Percentiles rank a stretch among this genome's conserved stretches.
phyloP scores from a whole-genome alignment of 2,329 filamentous ascomycete species.

The Penicillium glabrum region DNA sequence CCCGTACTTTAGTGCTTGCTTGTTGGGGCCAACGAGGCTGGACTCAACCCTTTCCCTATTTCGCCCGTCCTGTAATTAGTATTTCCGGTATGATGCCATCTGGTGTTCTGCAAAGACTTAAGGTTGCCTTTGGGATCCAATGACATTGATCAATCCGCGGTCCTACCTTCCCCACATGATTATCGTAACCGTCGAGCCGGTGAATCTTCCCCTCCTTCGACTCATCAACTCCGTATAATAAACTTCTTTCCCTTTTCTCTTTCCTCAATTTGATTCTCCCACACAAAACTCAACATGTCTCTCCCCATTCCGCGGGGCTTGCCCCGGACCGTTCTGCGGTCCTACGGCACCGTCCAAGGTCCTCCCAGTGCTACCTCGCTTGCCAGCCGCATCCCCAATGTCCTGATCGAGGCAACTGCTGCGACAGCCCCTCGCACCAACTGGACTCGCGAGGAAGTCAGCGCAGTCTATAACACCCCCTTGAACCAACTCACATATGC shows the following conservation, averaged over 20 bases:
- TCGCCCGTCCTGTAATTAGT: background rate
- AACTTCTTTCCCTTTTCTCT: background rate
- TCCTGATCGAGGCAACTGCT: conserved; percentile 36
- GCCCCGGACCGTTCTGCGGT: conserved; percentile 28
- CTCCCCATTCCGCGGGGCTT: conserved; percentile 30
- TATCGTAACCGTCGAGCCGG: conserved; percentile 16
- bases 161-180: conserved; percentile 9
- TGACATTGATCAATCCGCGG: background rate
- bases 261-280: background rate
- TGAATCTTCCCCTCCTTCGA: conserved; percentile 12
- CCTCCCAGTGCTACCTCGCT: conserved; percentile 32
- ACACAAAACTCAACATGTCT: conserved; percentile 22
- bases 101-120: background rate
- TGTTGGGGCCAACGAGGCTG: conserved; percentile 2
- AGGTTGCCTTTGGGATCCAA: background rate
- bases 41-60: conserved; percentile 4
- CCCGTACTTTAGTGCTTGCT: background rate
- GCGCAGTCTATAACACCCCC: conserved; percentile 77
- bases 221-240: background rate
- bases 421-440: conserved; percentile 59
- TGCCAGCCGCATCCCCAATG: conserved; percentile 31
- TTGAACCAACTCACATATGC: conserved; percentile 76
- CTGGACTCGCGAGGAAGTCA: conserved; percentile 81
- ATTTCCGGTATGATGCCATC: background rate
- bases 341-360: conserved; percentile 43